A percentile compares a stretch with the other conserved stretches of the same genome.
Evolutionary conservation across 2,329 filamentous ascomycete genomes (phyloP).

Genomic region (Penicillium sp.): DNA sequence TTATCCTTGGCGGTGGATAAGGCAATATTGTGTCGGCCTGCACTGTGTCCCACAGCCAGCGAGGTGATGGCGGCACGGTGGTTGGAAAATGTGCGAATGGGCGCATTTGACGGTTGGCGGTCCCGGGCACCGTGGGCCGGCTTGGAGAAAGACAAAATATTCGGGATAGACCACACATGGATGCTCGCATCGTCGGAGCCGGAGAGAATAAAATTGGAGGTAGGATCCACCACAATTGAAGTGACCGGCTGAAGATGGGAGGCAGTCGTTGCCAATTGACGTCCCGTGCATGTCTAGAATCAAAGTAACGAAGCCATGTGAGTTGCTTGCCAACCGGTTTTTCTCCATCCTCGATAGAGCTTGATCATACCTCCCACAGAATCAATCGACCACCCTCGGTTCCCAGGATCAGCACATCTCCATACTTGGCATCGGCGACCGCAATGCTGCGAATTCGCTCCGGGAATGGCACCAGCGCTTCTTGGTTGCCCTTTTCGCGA

Average conservation of each 20-base stretch:
- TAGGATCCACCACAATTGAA: conserved; percentile 63
- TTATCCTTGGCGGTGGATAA: conserved; percentile 80
- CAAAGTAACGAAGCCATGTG: conserved; percentile 7
- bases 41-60: conserved; percentile 58
- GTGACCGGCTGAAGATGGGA: conserved; percentile 54
- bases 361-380: conserved; percentile 76
- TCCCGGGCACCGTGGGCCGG: conserved; percentile 34
- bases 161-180: conserved; percentile 81
- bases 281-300: conserved; percentile 39
- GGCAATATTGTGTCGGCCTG: conserved; percentile 70
- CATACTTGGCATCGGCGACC: conserved; percentile 58
- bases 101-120: conserved; percentile 51
- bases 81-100: conserved; percentile 69
- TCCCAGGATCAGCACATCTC: conserved; percentile 64
- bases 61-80: conserved; percentile 50
- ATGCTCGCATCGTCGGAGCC: conserved; percentile 68
- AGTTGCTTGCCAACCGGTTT: background rate
- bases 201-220: conserved; percentile 47
- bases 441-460: conserved; percentile 77
- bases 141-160: conserved; percentile 59
- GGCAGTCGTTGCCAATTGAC: conserved; percentile 41
- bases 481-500: conserved; percentile 74
- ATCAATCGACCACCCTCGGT: conserved; percentile 81
- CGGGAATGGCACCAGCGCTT: conserved; percentile 79
- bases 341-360: background rate